Base-by-base conservation (phyloP, 2,329 filamentous ascomycete species). In the Alternaria brassicae region DNA sequence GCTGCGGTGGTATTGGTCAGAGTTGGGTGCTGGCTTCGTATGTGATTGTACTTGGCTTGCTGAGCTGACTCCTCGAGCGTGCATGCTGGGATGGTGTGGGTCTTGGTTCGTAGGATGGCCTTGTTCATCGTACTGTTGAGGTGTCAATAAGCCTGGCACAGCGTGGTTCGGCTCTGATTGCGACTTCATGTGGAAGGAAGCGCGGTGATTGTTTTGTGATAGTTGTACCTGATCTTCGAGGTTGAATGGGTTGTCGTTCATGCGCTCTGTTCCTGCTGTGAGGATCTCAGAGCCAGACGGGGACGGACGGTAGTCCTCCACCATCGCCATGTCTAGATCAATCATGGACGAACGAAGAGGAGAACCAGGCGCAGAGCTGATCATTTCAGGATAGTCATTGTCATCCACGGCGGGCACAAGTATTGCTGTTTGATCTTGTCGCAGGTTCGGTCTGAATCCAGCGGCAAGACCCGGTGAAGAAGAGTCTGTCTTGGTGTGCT, bases 161-260 rank as follows among this genome's bases (percentile, higher is more conserved):
- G 72, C 64, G 32, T 78, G 75, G 30, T 77, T 78, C 10, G 77
- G 77, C 47, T 79, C 77, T 1, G 77, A 79, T 51, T 79, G 77
- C 12, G 76, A 78, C 50, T 79, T 78, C 53, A 72, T 76, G 51
- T 79, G 77, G 49, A 75, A 77, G 0, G 75, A 78, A 21, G 73
- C 71, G 28, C 77, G 76, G 45, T 78, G 74, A 53, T 76, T 78
- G 42, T 72, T 76, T 30, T 77, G 65, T 0, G 76, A 76, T 10
- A 78, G 69, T 30, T 77, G 71, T 8, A 79, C 71, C 53, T 79
- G 77, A 51, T 83, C 80, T 62, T 83, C 82, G 6, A 83, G 77
- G 65, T 83, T 81, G 63, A 84, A 84, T 1, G 81, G 81, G 55
- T 83, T 80, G 4, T 80, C 80, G 52, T 75, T 80, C 37, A 78